These are phyloP conservation scores for Colletotrichum musicola DNA, from an alignment of 2,329 filamentous ascomycete genomes.

Conservation along the genomic window DNA sequence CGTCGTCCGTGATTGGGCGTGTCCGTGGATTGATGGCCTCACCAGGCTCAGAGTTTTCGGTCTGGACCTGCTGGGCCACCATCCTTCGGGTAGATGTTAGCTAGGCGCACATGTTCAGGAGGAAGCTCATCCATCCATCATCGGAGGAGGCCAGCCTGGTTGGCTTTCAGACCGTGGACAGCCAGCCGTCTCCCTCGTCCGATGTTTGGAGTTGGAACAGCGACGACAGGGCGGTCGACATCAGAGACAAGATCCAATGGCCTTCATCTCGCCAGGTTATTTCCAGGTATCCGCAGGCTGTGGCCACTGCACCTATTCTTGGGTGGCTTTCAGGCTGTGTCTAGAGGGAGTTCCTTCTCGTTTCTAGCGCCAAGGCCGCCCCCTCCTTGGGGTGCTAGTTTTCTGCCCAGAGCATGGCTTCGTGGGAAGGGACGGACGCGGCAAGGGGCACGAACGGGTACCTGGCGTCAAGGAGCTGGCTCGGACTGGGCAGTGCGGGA, in stretches of 20 bases:
- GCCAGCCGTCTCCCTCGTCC: neutral
- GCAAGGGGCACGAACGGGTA: conserved; percentile 29
- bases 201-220: conserved; percentile 25
- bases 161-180: neutral
- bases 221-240: conserved; percentile 12
- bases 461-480: conserved; percentile 24
- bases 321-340: conserved; percentile 24
- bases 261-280: conserved; percentile 12
- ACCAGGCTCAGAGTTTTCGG: conserved; percentile 31
- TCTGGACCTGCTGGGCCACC: conserved; percentile 30
- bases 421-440: conserved; percentile 14
- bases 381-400: neutral
- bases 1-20: conserved; percentile 29
- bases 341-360: conserved; percentile 21
- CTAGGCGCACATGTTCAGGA: neutral
- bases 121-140: neutral
- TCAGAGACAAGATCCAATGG: conserved; percentile 18
- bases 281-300: conserved; percentile 2
- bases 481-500: conserved; percentile 29
- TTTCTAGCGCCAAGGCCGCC: conserved; percentile 28
- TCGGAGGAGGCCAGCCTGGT: neutral
- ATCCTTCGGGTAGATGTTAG: conserved; percentile 18
- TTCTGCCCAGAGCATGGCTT: conserved; percentile 15
- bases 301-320: conserved; percentile 2
- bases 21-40: conserved; percentile 28